Evolutionary conservation across 2,329 filamentous ascomycete genomes (phyloP).

Genomic region (Fusarium verrucosum): DNA sequence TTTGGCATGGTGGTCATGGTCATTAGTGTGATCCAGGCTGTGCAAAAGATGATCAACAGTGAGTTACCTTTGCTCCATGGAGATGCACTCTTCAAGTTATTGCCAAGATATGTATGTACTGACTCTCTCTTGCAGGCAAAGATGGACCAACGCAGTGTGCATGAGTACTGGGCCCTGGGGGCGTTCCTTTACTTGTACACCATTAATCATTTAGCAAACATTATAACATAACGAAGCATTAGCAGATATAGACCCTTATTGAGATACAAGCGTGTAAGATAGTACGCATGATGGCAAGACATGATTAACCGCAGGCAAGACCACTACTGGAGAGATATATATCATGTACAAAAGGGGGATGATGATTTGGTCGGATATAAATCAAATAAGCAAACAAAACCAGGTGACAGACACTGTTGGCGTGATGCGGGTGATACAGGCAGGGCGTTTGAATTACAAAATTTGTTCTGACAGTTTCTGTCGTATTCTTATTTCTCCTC

Average conservation of each 20-base stretch:
- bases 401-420: constrained; percentile 14
- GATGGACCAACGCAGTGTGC: constrained; percentile 42
- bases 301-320: constrained; percentile 3
- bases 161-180: constrained; percentile 12
- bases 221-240: constrained; percentile 19
- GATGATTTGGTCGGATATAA: constrained; percentile 2
- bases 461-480: not conserved
- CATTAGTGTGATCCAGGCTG: constrained; percentile 79
- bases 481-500: not conserved
- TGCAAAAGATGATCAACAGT: constrained; percentile 71
- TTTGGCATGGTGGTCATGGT: constrained; percentile 85
- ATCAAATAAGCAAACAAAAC: constrained; percentile 4
- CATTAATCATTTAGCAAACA: constrained; percentile 16
- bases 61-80: constrained; percentile 1
- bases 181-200: constrained; percentile 4
- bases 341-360: constrained; percentile 30
- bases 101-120: constrained; percentile 3
- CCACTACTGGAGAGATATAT: not conserved
- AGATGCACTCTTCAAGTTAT: not conserved
- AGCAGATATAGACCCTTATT: constrained; percentile 32
- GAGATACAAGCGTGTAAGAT: constrained; percentile 20
- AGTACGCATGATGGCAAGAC: constrained; percentile 1
- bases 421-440: constrained; percentile 21
- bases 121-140: constrained; percentile 35
- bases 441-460: not conserved